Evolutionary conservation across 2,329 filamentous ascomycete genomes (phyloP), one percentile per base, ranked within the genome.

Genomic region (Botrytis elliptica): DNA sequence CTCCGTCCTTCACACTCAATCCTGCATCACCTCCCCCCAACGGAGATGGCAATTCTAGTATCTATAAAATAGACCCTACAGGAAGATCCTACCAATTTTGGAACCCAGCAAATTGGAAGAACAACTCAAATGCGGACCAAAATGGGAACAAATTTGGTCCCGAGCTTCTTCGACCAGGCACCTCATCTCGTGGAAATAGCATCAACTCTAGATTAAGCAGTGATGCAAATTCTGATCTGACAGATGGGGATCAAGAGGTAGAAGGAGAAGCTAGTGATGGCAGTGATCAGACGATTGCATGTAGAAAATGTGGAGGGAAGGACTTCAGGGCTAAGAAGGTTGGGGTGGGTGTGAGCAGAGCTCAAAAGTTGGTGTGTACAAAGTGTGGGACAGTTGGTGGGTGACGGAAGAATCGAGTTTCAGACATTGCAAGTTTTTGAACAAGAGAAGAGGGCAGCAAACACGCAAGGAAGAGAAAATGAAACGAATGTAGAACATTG

Each of bases 261-360:
- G 85, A 84, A 20, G 82, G 83, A 14, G 85, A 86, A 33, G 83
- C 55, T 63, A 63, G 84, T n/a, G 85, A 85, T 33, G 84, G 82
- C 25, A 85, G 86, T 69, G 83, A 85, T 52, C 81, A 63, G 36
- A 62, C 63, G 42, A 57, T 88, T 76, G 84, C 81, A 38, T 93
- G 91, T 78, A 83, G 84, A 36, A 85, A 85, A 74, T 93, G 91
- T 78, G 86, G 86, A 7, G 86, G 88, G 2, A 86, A 82, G 33
- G 88, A 90, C 74, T 93, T 93, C 77, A 88, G 88, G 76, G 87
- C 88, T 2, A 88, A 86, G 76, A 88, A 86, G 74, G 83, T 85
- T 6, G 85, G 84, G 42, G 84, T 83, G 62, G 85, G 84, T 70
- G 85, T 84, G 42, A 86, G 85, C 12, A 84, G 83, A 60, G 85